Base-by-base conservation (phyloP, 2,329 filamentous ascomycete species). In the Aureobasidium sp. region DNA sequence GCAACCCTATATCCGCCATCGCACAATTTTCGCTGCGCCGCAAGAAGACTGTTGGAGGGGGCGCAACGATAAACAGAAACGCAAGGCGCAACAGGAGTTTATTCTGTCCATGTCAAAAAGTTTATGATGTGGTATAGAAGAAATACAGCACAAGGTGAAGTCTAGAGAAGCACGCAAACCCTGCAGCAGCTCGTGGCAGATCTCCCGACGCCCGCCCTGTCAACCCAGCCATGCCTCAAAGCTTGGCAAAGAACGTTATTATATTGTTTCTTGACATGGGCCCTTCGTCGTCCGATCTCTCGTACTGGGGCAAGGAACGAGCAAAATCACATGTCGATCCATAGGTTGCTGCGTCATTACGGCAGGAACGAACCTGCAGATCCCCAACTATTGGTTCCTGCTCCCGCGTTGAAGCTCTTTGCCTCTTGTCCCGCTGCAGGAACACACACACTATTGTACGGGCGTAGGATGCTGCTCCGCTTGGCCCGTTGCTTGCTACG, bases 321-420 rank as follows among this genome's bases (percentile, higher is more conserved):
- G 55, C 29, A 48, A 29, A n/a, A 37, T 58, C 22, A 48, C 55
- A 29, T 48, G 55, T 48, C 55, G 41, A 58, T 58, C 55, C 14
- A 11, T 44, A 57, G 27, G 11, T 17, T 25, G 1, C 36, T 47
- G 42, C 55, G 55, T 48, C 55, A 58, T 58, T 5, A 22, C 41
- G 22, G 22, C 55, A 58, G 20, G 29, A 48, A 58, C 53, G 31
- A 29, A 47, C 55, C 42, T 58, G 55, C 55, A 47, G 55, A 58
- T 58, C 55, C 42, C n/a, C 5, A 58, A 58, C 55, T 58, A 58
- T 58, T 58, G 55, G 55, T 22, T 58, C 41, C 20, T 58, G 55
- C 55, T 34, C 27, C 22, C 39, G n/a, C 31, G 42, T 48, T 34
- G 42, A 20, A 48, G 29, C 42, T n/a, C 42, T 29, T 58, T 44